phyloP scores from a whole-genome alignment of 495 filamentous ascomycete species.

The Corynascus novoguineensis region DNA sequence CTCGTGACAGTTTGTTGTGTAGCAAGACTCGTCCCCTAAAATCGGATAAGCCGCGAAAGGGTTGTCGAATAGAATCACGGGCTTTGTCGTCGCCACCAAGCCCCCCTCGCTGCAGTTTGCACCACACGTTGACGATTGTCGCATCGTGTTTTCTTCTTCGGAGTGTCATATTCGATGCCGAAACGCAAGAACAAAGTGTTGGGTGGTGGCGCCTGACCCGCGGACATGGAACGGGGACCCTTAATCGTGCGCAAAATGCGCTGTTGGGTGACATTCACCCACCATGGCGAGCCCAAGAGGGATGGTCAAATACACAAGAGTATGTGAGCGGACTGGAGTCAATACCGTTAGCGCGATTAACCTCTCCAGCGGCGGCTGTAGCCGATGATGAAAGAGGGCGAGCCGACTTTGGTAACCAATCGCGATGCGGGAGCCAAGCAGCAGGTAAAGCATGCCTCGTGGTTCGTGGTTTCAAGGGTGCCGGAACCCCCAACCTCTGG shows the following conservation, averaged over 20 bases:
- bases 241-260: not conserved
- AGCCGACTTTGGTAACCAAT: conserved; percentile 6
- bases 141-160: not conserved
- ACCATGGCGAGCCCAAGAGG: not conserved
- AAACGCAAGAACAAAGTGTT: not conserved
- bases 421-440: not conserved
- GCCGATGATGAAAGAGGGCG: not conserved
- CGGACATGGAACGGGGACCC: conserved; percentile 11
- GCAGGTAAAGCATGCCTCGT: not conserved
- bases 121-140: not conserved
- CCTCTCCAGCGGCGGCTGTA: not conserved
- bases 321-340: too few species aligned
- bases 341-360: not conserved
- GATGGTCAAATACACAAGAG: too few species aligned
- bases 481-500: not conserved
- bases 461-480: not conserved
- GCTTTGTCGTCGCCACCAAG: not conserved
- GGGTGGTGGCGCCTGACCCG: conserved; percentile 9
- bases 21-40: not conserved
- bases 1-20: not conserved
- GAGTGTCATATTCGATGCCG: not conserved
- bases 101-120: not conserved
- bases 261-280: not conserved
- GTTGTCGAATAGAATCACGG: not conserved
- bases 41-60: not conserved